Evolutionary conservation across 2,329 filamentous ascomycete species (phyloP), one percentile per base, ranked within the genome.

Genomic region (Pestalotiopsis sp.): DNA sequence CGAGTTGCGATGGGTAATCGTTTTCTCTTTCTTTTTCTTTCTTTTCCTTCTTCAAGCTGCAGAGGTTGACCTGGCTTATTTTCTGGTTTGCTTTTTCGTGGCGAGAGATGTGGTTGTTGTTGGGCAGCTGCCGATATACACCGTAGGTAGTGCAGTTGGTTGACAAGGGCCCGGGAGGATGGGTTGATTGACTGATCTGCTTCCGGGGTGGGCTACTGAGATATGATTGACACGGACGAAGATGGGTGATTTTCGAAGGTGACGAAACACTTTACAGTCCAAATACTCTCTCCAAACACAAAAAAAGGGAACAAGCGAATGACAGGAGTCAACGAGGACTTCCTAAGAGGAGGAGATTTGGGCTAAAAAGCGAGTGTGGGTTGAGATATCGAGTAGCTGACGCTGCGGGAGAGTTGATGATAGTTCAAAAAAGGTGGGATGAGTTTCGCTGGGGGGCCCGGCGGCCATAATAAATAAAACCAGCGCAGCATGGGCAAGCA

Each of bases 321-420:
- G 89, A 91, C 88, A 90, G 89, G 89, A 91, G 89, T 85, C 89
- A 83, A 86, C 89, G 89, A 91, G 89, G 89, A 89, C 88, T 91
- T 91, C 89, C 89, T 89, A 87, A 79, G 45, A 20, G 45, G 45
- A 77, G 78, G 79, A 74, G 75, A 75, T 76, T 79, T 79, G 78
- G 77, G 78, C n/a, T 57, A 36, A 55, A 81, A 84, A 86, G 85
- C 84, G 85, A 87, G 81, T 80, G 85, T 87, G 80, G 78, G 78
- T 78, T 79, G 78, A 77, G 74, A 73, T 77, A 76, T 78, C 77
- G 77, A 80, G 81, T 80, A 74, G 78, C 76, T 62, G 31, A 75
- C 75, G 74, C 77, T 79, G 79, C 77, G 69, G 73, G 76, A 72
- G 66, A 73, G 69, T 72, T 78, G 78, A 75, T 79, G 74, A 75